Base-by-base conservation (phyloP, 2,329 filamentous ascomycete genomes). In the Exophiala spinifera region DNA sequence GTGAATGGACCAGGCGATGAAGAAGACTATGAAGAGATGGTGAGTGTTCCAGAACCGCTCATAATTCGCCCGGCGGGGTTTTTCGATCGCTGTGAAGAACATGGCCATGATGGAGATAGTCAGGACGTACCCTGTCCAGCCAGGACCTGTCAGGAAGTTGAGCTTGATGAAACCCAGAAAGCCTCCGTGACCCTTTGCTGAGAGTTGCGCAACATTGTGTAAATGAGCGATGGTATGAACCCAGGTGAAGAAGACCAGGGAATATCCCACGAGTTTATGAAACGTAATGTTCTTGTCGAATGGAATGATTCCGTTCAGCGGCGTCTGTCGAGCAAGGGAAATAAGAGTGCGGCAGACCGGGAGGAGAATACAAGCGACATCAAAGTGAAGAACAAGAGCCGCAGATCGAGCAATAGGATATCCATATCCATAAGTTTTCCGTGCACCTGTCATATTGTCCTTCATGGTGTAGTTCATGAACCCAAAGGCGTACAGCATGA, bases 21-120 rank as follows among this genome's bases (percentile, higher is more conserved):
- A 94, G 79, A 94, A 92, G 60, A 92, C 67, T 71, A 92, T 83
- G 70, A 94, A 94, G 70, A 94, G 81, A 74, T 94, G 89, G 72
- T 95, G 89, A 1, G 87, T 89, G 71, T 91, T 91, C 89, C 89
- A 95, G 78, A 94, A 95, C 20, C 88, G 86, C 70, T 92, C 89
- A 69, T 89, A 92, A 74, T 92, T 91, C 57, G 86, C 86, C 50
- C 88, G 83, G 46, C 89, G 81, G 8, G 84, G 83, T 75, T 88
- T 89, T 73, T 92, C 88, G 13, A 88, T 76, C 5, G 88, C 89
- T 0, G 89, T 94, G 21, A 84, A 66, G 3, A 87, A 86, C 80
- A 95, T 94, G 49, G 84, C 83, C 78, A 87, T 90, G 46, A 95
- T 74, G 7, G 85, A 82, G 55, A 87, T 78, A 61, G 94, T 74